Conservation (phyloP, 73 alveolate species). For the Paramecium sonneborni region DNA sequence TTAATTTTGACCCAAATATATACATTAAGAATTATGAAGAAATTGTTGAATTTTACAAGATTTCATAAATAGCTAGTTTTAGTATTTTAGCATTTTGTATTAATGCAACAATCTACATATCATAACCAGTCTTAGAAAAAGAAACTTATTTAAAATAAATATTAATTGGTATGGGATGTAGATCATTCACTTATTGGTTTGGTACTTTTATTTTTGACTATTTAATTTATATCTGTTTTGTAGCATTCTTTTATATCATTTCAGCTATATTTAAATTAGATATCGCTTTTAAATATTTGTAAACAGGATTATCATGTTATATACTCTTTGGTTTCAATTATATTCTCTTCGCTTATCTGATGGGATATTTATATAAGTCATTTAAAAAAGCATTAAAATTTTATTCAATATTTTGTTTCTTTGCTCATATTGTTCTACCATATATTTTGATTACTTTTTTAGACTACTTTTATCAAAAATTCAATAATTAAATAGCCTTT, state of each 20-base stretch:
- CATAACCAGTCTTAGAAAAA: conserved; percentile 58
- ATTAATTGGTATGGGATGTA: conserved; percentile 64
- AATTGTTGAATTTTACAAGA: neutral
- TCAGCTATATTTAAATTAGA: conserved; percentile 9
- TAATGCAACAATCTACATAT: conserved; percentile 47
- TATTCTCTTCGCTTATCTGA: conserved; percentile 45
- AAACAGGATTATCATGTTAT: conserved; percentile 17
- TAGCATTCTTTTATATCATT: neutral
- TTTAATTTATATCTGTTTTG: neutral
- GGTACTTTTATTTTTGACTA: conserved; percentile 64
- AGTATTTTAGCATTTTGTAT: conserved; percentile 45
- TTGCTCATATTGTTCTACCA: conserved; percentile 13
- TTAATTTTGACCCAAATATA: neutral
- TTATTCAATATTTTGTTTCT: conserved; percentile 57
- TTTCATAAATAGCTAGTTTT: neutral
- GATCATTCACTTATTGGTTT: conserved; percentile 63
- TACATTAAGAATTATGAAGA: neutral
- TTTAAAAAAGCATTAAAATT: conserved; percentile 49
- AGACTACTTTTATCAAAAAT: neutral
- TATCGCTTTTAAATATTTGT: neutral
- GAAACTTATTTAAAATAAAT: conserved; percentile 48
- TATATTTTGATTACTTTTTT: neutral
- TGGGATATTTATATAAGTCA: conserved; percentile 57
- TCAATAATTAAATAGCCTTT: neutral
- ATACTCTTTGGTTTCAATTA: conserved; percentile 49